A percentile compares a stretch with the other conserved stretches of the same genome.
phyloP scores from a whole-genome alignment of 495 filamentous ascomycete species.

The Acidiella bohemica region DNA sequence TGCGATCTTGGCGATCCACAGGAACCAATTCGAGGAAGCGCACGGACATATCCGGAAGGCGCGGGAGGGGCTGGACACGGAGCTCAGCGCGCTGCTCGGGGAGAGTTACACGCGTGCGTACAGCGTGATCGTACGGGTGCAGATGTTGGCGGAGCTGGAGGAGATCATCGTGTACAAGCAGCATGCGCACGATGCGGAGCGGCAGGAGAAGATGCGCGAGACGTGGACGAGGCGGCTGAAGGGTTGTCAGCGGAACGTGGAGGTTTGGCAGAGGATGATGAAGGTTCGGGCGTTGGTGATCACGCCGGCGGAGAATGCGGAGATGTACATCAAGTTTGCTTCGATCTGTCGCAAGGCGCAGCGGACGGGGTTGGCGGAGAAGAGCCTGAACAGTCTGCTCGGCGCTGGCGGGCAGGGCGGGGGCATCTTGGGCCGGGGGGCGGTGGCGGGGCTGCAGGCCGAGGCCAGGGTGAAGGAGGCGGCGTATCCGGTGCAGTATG shows the following conservation, averaged over 20 bases:
- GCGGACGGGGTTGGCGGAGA: constrained; percentile 89
- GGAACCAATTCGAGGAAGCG: constrained; percentile 87
- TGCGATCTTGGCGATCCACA: constrained; percentile 82
- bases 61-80: constrained; percentile 83
- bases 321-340: constrained; percentile 98
- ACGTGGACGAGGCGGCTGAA: constrained; percentile 94
- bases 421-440: constrained; percentile 32
- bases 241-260: constrained; percentile 91
- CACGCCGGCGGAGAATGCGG: constrained; percentile 76
- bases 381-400: constrained; percentile 74
- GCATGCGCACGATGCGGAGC: constrained; percentile 57
- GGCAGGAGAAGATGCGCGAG: constrained; percentile 74
- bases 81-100: constrained; percentile 83
- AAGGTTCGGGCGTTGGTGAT: constrained; percentile 89
- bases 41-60: constrained; percentile 75
- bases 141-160: constrained; percentile 97
- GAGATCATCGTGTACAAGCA: constrained; percentile 98
- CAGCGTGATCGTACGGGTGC: constrained; percentile 85
- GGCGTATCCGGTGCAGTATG: constrained; percentile 62
- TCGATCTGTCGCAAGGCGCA: constrained; percentile 94
- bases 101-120: constrained; percentile 97
- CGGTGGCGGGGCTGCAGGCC: constrained; percentile 20
- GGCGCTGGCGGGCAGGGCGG: too few relatives aligned
- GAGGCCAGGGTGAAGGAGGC: constrained; percentile 24
- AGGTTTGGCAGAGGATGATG: constrained; percentile 97